phyloP scores from a whole-genome alignment of 768 basidiomycete genomes.

The Pleurotus sapidus region DNA sequence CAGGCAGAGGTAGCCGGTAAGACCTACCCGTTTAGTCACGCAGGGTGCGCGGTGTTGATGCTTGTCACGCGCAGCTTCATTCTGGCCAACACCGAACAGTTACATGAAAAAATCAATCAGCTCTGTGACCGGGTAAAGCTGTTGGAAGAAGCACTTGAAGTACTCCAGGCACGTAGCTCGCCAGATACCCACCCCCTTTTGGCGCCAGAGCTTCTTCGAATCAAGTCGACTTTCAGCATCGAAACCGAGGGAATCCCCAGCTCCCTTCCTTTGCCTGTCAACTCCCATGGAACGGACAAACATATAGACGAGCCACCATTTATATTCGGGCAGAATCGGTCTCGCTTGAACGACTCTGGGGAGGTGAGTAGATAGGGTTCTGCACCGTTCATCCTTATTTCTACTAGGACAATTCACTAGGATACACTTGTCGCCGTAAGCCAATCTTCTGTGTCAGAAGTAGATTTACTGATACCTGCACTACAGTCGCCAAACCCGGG shows the following conservation, averaged over 20 bases:
- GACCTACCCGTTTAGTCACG: constrained; percentile 12
- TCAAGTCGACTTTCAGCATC: constrained; percentile 68
- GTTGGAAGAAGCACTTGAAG: constrained; percentile 57
- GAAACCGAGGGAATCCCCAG: neutral
- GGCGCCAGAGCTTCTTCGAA: constrained; percentile 52
- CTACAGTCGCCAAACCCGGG: constrained; percentile 2
- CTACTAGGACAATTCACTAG: neutral
- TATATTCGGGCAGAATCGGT: neutral
- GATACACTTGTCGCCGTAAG: neutral
- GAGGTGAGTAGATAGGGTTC: neutral
- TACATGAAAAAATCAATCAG: constrained; percentile 61
- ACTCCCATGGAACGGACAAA: neutral
- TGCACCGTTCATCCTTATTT: neutral
- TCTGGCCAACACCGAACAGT: constrained; percentile 63
- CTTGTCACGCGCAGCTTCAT: constrained; percentile 45
- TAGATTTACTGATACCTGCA: neutral
- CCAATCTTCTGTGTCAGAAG: neutral
- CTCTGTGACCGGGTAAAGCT: constrained; percentile 63
- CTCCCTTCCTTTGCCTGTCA: neutral
- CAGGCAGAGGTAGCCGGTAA: constrained; percentile 62
- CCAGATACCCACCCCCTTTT: constrained; percentile 53
- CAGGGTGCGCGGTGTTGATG: constrained; percentile 7
- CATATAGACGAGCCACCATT: neutral
- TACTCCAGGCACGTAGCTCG: constrained; percentile 37
- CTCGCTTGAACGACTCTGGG: neutral